These are phyloP conservation scores for Beauveria australis DNA, from an alignment of 2,329 filamentous ascomycete genomes.

Conservation along the genomic window DNA sequence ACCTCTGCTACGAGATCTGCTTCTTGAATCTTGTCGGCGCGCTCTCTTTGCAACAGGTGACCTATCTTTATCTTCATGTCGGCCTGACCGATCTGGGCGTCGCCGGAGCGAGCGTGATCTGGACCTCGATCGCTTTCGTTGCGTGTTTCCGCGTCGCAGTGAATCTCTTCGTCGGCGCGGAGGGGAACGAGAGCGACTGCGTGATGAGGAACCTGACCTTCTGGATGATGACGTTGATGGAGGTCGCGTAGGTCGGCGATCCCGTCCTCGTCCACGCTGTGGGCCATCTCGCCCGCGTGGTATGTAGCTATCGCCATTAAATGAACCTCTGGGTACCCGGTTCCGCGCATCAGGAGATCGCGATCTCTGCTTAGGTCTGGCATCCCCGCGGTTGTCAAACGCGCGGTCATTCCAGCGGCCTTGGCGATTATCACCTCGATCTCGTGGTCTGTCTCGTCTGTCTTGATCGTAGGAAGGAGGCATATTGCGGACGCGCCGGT, in stretches of 20 bases:
- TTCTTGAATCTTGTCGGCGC: constrained; percentile 40
- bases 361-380: constrained; percentile 37
- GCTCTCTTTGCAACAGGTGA: constrained; percentile 42
- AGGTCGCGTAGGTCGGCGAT: constrained; percentile 21
- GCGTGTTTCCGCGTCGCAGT: constrained; percentile 23
- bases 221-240: constrained; percentile 24
- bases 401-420: constrained; percentile 45
- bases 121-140: constrained; percentile 34
- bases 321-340: constrained; percentile 35
- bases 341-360: constrained; percentile 38
- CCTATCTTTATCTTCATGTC: constrained; percentile 16
- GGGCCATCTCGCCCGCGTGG: constrained; percentile 37
- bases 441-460: constrained; percentile 43
- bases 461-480: constrained; percentile 58
- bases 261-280: constrained; percentile 33
- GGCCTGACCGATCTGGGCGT: constrained; percentile 20
- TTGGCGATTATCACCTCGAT: constrained; percentile 45
- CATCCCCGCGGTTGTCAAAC: constrained; percentile 34
- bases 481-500: constrained; percentile 63
- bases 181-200: constrained; percentile 23
- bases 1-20: constrained; percentile 35
- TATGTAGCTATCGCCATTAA: constrained; percentile 45
- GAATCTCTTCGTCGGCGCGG: constrained; percentile 27
- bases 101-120: constrained; percentile 17
- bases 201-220: constrained; percentile 24